Evolutionary conservation across 805 yeast species (phyloP), one percentile per base, ranked within the genome.

Genomic region (Lipomyces lipofer): DNA sequence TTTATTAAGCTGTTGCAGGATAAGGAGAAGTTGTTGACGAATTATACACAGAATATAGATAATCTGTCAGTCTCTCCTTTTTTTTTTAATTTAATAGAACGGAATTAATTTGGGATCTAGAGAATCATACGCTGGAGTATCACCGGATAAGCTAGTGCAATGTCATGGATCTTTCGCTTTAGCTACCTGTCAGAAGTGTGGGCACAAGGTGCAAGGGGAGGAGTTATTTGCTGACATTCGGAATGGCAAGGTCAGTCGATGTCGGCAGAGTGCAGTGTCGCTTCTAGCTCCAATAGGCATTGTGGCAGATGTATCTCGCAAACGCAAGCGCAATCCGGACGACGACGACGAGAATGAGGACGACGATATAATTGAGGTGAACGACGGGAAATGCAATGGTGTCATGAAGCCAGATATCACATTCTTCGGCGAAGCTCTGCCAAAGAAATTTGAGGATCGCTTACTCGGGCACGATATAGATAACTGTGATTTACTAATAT

Each of bases 101-200:
- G n/a, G n/a, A n/a, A n/a, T 42, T 15, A 21, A 42, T 10, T 13
- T 42, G 10, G n/a, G 19, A 25, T 15, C 19, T 12, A 54, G 58
- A 25, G 60, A 56, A 21, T 39, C 62, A 21, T 79, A 81, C 60
- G 95, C 87, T 0, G 96, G 96, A 3, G 77, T 90, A 6, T 68
- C 73, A 6, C 70, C 76, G 1, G 88, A 84, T 6, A 83, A 82
- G 63, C 68, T 86, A 59, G 86, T 90, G 22, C 96, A 89, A 70
- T 90, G 97, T 67, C 97, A 90, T 70, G 97, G 97, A 1, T 87
- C 95, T 1, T 90, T 90, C 70, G 96, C 95, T 0, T 79, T 81
- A 0, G 97, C 96, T 7, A 81, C 90, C 2, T 90, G 97, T 67
- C 76, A 83, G 32, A 83, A 91, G 2, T 90, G 97, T 68, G 77